These are phyloP conservation scores for Agrostemma githago DNA, from an alignment of 148 eudicot species.

Conservation along the genomic window DNA sequence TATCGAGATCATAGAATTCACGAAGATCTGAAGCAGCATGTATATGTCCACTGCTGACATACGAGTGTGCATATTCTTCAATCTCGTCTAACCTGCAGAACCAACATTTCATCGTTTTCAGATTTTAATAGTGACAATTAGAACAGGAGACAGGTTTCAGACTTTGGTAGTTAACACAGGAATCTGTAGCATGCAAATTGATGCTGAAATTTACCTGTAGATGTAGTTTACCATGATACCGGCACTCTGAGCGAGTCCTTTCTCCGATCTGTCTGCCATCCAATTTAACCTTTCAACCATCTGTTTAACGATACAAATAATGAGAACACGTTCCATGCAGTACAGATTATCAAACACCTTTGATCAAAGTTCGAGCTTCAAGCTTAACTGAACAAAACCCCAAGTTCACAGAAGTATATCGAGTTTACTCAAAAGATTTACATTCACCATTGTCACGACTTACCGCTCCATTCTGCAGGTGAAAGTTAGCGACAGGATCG, in stretches of 20 bases:
- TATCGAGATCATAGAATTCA: conserved; percentile 17
- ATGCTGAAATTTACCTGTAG: conserved; percentile 47
- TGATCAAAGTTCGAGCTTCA: conserved; percentile 8
- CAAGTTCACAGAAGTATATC: neutral
- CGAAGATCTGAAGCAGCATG: conserved; percentile 51
- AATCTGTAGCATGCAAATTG: too few relatives aligned
- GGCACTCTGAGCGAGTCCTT: conserved; percentile 74
- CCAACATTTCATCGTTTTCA: neutral
- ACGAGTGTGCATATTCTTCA: conserved; percentile 73
- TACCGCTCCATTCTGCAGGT: conserved; percentile 98
- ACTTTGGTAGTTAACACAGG: too few relatives aligned
- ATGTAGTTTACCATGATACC: conserved; percentile 95
- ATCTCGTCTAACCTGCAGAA: conserved; percentile 66
- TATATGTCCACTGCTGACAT: conserved; percentile 60
- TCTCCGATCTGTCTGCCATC: conserved; percentile 92
- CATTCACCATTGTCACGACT: conserved; percentile 24
- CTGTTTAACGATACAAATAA: conserved; percentile 28
- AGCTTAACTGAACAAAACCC: neutral
- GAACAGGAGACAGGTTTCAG: too few relatives aligned
- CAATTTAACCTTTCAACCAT: conserved; percentile 80
- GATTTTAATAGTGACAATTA: too few relatives aligned
- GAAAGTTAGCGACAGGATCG: conserved; percentile 96
- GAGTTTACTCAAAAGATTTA: neutral
- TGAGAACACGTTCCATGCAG: too few relatives aligned
- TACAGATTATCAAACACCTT: conserved; percentile 3